These are phyloP conservation scores for Wickerhamiella spandovensis DNA, from an alignment of 805 yeast genomes.

Conservation along the genomic window DNA sequence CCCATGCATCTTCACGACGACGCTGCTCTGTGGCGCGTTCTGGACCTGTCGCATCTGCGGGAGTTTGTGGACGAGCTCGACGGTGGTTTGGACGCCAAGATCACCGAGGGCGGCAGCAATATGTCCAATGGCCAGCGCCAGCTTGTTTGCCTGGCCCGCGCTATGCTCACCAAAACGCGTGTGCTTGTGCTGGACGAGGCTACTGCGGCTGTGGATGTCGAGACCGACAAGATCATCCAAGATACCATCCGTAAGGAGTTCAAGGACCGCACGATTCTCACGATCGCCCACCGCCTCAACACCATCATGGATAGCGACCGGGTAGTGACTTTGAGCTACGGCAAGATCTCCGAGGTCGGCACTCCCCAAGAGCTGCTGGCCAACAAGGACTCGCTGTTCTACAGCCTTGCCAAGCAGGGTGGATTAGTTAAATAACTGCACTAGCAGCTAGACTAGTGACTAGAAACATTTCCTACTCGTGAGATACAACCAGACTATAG, in stretches of 20 bases:
- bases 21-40: constrained; percentile 69
- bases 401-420: constrained; percentile 69
- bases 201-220: constrained; percentile 81
- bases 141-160: constrained; percentile 70
- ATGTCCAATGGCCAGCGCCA: constrained; percentile 83
- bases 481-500: too few relatives aligned
- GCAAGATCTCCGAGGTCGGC: constrained; percentile 67
- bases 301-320: constrained; percentile 77
- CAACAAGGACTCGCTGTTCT: constrained; percentile 56
- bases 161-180: constrained; percentile 60
- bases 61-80: constrained; percentile 44
- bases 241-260: constrained; percentile 66
- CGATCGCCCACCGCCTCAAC: constrained; percentile 82
- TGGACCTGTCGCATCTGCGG: constrained; percentile 67
- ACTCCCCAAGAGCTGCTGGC: constrained; percentile 54
- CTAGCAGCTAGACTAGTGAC: neutral
- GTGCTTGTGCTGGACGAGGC: constrained; percentile 78
- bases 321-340: constrained; percentile 61
- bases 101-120: constrained; percentile 73
- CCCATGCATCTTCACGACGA: constrained; percentile 59
- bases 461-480: too few relatives aligned
- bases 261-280: constrained; percentile 61
- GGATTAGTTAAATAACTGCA: constrained; percentile 48
- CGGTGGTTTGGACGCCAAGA: constrained; percentile 40
- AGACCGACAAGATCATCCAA: constrained; percentile 69